Base-by-base conservation (phyloP, 139 green algal genomes). In the Coccomyxa sp. region DNA sequence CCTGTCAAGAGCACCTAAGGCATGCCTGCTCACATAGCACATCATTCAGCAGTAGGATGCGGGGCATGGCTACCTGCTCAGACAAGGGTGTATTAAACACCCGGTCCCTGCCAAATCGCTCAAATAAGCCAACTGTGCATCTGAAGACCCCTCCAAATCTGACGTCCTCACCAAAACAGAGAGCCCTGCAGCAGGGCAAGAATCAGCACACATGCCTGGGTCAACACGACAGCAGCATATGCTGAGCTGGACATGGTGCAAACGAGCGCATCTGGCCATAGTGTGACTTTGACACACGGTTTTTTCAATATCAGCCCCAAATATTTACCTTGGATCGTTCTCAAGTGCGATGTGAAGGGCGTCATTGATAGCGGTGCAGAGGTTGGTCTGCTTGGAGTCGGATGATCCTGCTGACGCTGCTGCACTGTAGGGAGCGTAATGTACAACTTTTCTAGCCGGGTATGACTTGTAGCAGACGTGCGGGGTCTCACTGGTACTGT, bases 21-120 rank as follows among this genome's bases (percentile, higher is more conserved):
- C n/a, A n/a, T n/a, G n/a, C n/a, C n/a, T n/a, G n/a, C n/a, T n/a
- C n/a, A n/a, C n/a, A n/a, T n/a, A n/a, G n/a, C n/a, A n/a, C n/a
- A n/a, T n/a, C n/a, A n/a, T n/a, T n/a, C n/a, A n/a, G n/a, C n/a
- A n/a, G n/a, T n/a, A n/a, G n/a, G n/a, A n/a, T n/a, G n/a, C n/a
- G n/a, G n/a, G n/a, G n/a, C n/a, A n/a, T n/a, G n/a, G n/a, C n/a
- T n/a, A 90, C 92, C 89, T 97, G 92, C 75, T 98, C 95, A 16
- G 82, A 89, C 3, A 98, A 82, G 8, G 95, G 95, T 0, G 95
- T 98, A 85, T 98, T 98, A 91, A 98, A 98, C 0, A 97, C 92
- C 14, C 93, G 82, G 24, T 91, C 79, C 7, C 78, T 74, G 1
- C 94, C 94, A 86, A 93, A 97, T 0, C 84, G 82, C 50, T 95